Evolutionary conservation across 1,139 yeast species (phyloP).

Genomic region (Magnusiomyces paraingens): DNA sequence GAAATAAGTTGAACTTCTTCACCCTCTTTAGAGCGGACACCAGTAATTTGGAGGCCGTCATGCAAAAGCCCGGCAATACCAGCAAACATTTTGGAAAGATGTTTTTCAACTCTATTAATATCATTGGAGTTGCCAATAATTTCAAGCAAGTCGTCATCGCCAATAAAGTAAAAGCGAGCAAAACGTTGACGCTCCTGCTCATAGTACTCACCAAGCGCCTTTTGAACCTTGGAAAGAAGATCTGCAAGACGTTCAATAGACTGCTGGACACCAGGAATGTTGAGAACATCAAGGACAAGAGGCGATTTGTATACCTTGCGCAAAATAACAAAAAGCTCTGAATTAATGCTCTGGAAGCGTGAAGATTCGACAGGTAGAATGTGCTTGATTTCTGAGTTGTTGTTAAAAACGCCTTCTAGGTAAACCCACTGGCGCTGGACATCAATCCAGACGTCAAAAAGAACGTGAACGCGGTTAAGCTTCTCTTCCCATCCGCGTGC

Average conservation of each 20-base stretch:
- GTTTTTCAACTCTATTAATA: constrained; percentile 47
- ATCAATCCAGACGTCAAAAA: constrained; percentile 72
- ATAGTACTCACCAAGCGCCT: constrained; percentile 68
- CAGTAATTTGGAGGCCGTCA: constrained; percentile 38
- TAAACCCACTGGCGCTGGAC: constrained; percentile 89
- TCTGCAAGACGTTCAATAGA: constrained; percentile 50
- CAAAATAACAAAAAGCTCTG: constrained; percentile 51
- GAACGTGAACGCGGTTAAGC: constrained; percentile 44
- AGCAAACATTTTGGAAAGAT: constrained; percentile 64
- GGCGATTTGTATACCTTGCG: constrained; percentile 47
- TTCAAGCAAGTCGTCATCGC: constrained; percentile 84
- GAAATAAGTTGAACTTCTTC: constrained; percentile 46
- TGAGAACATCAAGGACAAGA: constrained; percentile 51
- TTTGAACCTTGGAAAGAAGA: constrained; percentile 51
- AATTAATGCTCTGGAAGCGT: constrained; percentile 57
- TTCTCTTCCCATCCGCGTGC: constrained; percentile 51
- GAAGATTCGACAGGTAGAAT: constrained; percentile 66
- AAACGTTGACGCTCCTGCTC: constrained; percentile 73
- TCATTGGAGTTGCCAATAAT: constrained; percentile 64
- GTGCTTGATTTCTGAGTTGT: constrained; percentile 50
- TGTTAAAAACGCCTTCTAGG: constrained; percentile 63
- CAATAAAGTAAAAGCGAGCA: constrained; percentile 81
- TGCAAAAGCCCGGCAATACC: constrained; percentile 49
- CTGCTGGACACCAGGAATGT: constrained; percentile 45
- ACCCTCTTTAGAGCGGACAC: constrained; percentile 56